Evolutionary conservation across 2,329 filamentous ascomycete species (phyloP), one percentile per base, ranked within the genome.

Genomic region (Penicillium sp.): DNA sequence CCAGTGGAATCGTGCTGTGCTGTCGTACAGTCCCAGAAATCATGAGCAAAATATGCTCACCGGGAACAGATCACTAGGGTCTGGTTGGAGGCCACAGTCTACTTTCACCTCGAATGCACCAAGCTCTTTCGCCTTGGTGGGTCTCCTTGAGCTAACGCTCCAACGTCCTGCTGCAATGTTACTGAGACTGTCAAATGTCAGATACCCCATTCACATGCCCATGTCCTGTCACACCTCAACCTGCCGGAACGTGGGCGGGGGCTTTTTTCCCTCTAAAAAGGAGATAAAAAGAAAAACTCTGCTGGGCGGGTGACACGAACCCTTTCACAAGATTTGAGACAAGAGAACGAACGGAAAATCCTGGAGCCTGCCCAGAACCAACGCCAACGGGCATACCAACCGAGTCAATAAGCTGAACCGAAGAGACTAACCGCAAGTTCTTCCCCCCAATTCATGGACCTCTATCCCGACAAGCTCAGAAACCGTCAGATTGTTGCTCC

Each of bases 191-290:
- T 35, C 44, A 43, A 42, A 48, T 43, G 43, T 53, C 53, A 50
- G 35, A 42, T 59, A 57, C 45, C 33, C 50, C 41, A 48, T 59
- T 59, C 53, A 52, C 51, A 57, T 59, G 48, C 52, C 39, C 29
- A 40, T 26, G 32, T 45, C 18, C 28, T 54, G 50, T 55, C 37
- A 56, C 50, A 56, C 51, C 48, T 29, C 44, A 56, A 46, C 39
- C 43, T 33, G 46, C 13, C 26, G 37, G 48, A 45, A 43, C 42
- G 42, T 43, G 37, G 43, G 24, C 25, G 37, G 13, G 8, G 25
- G 12, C 18, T 25, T 24, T 18, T 18, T 18, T 18, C 3, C 18
- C 18, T 18, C 18, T 18, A 18, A 18, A 18, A 18, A 18, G 18
- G 18, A 18, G 18, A 18, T 18, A 11, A 7, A 11, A 32, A 8